Conservation (phyloP, 2,329 filamentous ascomycete genomes). For the Trichoderma atroviride region DNA sequence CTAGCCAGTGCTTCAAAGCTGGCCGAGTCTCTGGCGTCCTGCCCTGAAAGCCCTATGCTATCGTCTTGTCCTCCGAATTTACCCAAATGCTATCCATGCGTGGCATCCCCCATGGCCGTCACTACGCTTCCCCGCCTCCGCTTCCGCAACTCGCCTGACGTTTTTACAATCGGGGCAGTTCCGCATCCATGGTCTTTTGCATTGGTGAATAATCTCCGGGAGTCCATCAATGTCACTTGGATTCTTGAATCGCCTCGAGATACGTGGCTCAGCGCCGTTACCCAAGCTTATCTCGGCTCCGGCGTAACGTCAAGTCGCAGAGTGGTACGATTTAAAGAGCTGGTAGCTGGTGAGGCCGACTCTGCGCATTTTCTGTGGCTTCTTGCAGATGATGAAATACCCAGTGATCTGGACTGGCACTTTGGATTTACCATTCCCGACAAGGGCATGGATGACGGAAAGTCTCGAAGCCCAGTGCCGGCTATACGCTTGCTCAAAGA, state of each 20-base stretch:
- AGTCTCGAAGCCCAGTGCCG: slow-evolving; percentile 33
- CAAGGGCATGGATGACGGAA: slow-evolving; percentile 48
- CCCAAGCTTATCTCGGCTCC: slow-evolving; percentile 66
- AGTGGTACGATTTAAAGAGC: slow-evolving; percentile 76
- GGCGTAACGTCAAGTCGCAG: slow-evolving; percentile 64
- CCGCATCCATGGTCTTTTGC: slow-evolving; percentile 89
- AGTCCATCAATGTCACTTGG: slow-evolving; percentile 63
- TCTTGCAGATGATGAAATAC: slow-evolving; percentile 65
- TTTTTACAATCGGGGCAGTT: slow-evolving; percentile 84
- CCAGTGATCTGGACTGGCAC: slow-evolving; percentile 80
- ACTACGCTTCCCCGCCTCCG: slow-evolving; percentile 67
- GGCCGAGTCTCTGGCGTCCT: slow-evolving; percentile 74
- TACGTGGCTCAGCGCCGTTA: slow-evolving; percentile 73
- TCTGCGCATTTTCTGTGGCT: slow-evolving; percentile 76
- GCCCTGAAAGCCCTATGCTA: slow-evolving; percentile 72
- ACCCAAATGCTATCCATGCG: slow-evolving; percentile 72
- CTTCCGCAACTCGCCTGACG: slow-evolving; percentile 70
- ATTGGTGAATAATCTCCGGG: slow-evolving; percentile 64
- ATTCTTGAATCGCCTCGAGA: slow-evolving; percentile 74
- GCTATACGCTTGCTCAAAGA: slow-evolving; percentile 31
- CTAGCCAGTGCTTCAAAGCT: slow-evolving; percentile 71
- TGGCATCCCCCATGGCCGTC: slow-evolving; percentile 64
- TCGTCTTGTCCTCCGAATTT: slow-evolving; percentile 82
- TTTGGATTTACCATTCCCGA: slow-evolving; percentile 83
- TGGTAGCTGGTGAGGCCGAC: slow-evolving; percentile 70